Evolutionary conservation across 768 basidiomycete species (phyloP), one percentile per base, ranked within the genome.

Genomic region (Naganishia vaughanmartiniae): DNA sequence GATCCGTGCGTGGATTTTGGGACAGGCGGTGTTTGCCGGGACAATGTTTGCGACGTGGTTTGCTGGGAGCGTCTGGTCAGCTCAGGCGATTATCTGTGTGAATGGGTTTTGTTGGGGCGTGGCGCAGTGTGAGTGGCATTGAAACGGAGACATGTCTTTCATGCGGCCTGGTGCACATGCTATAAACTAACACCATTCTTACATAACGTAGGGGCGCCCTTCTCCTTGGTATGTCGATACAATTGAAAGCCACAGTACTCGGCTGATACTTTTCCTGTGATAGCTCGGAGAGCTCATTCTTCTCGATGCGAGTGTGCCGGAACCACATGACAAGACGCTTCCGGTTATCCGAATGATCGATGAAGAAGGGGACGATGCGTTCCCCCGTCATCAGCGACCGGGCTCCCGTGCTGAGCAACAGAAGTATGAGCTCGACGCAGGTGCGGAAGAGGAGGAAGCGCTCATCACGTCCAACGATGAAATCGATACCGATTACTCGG

Each of bases 21-120:
- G 89, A 56, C 91, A 92, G 79, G 76, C 87, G 10, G 75, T 93
- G 10, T 90, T 98, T 73, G 87, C 88, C 0, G 71, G 76, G 0
- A 90, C 89, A 76, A 93, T 96, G 90, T 83, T 89, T 54, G 87
- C 86, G 31, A 94, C 91, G 12, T 88, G 90, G 91, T 95, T 93
- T 74, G 89, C 88, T 2, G 84, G 86, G 11, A 87, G 85, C 19
- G 89, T 93, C 0, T 77, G 77, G 19, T 88, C 89, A 0, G 89
- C 92, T 21, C 92, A 90, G 0, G 68, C 88, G 15, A 84, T 97
- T 71, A 87, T 96, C 63, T 86, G 89, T 10, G 74, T 90, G 11
- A 89, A 89, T 9, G 95, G 95, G 0, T 89, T 96, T 75, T 89
- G 90, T n/a, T 96, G 90, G 91, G 92, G 93, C 6, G 85, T 97